These are phyloP conservation scores for Fusarium newnesense DNA, from an alignment of 2,329 filamentous ascomycete genomes.

Conservation along the genomic window DNA sequence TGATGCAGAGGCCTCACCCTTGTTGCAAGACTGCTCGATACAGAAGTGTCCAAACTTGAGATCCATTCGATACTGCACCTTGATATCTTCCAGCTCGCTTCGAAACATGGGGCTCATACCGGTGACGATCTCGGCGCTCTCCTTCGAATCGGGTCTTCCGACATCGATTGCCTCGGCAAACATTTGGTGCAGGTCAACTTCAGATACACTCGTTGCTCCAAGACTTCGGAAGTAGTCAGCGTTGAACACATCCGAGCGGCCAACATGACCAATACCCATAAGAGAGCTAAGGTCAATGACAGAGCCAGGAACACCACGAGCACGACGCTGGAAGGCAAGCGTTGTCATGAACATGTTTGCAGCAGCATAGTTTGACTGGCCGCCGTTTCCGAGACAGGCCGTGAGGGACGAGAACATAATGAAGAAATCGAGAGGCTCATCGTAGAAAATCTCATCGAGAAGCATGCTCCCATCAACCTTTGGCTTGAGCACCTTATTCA, in stretches of 20 bases:
- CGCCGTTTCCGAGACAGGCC: background rate
- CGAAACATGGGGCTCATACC: background rate
- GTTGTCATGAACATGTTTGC: slow-evolving; percentile 2
- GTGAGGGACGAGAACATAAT: background rate
- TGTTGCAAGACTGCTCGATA: background rate
- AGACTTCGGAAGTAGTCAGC: background rate
- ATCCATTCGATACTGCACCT: background rate
- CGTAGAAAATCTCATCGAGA: background rate
- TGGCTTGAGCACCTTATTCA: background rate
- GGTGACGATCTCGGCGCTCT: background rate
- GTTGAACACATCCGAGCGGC: background rate
- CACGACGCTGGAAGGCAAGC: background rate
- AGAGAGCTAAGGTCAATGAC: background rate
- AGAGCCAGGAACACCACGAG: background rate
- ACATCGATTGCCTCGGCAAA: background rate
- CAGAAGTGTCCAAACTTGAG: background rate
- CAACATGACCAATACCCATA: background rate
- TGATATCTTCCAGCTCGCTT: background rate
- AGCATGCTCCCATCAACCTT: background rate
- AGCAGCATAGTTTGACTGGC: slow-evolving; percentile 3
- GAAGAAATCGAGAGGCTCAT: background rate
- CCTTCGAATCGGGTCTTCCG: background rate
- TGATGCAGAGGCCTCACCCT: background rate
- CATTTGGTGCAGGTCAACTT: background rate
- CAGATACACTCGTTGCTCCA: background rate